Conservation (phyloP, 768 basidiomycete species). For the Xerocomellus chrysenteron region DNA sequence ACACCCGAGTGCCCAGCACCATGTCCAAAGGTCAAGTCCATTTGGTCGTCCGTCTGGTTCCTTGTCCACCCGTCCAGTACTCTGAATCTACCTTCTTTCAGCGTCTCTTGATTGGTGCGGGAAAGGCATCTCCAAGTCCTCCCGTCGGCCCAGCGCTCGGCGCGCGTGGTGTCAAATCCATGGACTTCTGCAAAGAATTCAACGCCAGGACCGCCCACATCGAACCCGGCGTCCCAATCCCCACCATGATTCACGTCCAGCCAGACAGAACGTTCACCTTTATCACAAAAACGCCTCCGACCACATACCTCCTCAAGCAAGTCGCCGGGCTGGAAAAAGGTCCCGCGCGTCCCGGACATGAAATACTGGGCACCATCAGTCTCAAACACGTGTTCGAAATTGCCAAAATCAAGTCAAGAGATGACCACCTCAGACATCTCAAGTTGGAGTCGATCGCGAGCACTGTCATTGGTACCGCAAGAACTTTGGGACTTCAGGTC, state of each 20-base stretch:
- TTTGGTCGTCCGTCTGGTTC: conserved; percentile 59
- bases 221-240: conserved; percentile 79
- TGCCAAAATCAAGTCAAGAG: conserved; percentile 91
- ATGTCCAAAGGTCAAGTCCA: conserved; percentile 79
- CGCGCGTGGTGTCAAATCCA: conserved; percentile 97
- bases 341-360: conserved; percentile 77
- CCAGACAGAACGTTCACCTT: conserved; percentile 96
- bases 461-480: conserved; percentile 86
- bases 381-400: conserved; percentile 99
- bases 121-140: conserved; percentile 93
- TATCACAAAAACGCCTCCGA: conserved; percentile 87
- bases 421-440: conserved; percentile 86
- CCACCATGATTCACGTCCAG: conserved; percentile 90
- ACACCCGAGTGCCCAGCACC: neutral
- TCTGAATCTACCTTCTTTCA: conserved; percentile 31
- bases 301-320: conserved; percentile 87
- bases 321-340: conserved; percentile 90
- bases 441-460: conserved; percentile 85
- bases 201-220: conserved; percentile 95
- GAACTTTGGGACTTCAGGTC: conserved; percentile 85
- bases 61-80: conserved; percentile 4
- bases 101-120: conserved; percentile 88
- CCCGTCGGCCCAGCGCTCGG: conserved; percentile 97
- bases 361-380: conserved; percentile 76
- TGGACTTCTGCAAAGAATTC: conserved; percentile 99